Base-by-base conservation (phyloP, 371 early-diverging fungal species). In the Mortierella sp. region DNA sequence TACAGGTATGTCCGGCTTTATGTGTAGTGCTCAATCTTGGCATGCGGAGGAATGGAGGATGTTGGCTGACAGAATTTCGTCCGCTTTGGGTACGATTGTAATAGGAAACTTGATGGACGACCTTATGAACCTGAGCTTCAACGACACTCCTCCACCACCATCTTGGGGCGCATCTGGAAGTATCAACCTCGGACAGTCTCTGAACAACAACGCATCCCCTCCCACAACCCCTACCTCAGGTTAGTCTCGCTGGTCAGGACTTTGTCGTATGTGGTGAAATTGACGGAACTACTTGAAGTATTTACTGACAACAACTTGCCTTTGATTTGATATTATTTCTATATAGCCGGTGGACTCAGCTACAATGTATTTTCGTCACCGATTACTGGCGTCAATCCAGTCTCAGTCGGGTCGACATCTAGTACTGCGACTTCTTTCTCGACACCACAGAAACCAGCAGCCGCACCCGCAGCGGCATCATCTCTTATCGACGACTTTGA, bases 61-160 rank as follows among this genome's bases (percentile, higher is more conserved):
- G 41, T 24, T 43, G 22, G 10, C 34, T 45, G 6, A 41, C 29
- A 22, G 22, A 2, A 11, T 8, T 8, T 1, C 0, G 10, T 64
- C 40, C 41, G 13, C 37, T 24, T n/a, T 55, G 24, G 45, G 13
- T 16, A 10, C 63, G 64, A 3, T 1, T 43, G 39, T 10, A 50
- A 44, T 68, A 78, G 82, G 78, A 7, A 78, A 68, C 44, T 65
- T 83, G 22, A 78, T 78, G 79, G 83, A 83, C 34, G 83, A 83
- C 44, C 47, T 83, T 6, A 69, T 78, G 83, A 78, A 78, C n/a
- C 72, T 83, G 45, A 83, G 61, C 43, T 83, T 83, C 52, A 71
- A 78, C n/a, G 83, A 78, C 39, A 39, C 70, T 8, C 73, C 83
- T 5, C 74, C 79, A 16, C 83, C 83, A 66, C 76, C 73, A 19